Evolutionary conservation across 441 rosid genomes (phyloP), one percentile per base, ranked within the genome.

Genomic region (Kokia cookei): DNA sequence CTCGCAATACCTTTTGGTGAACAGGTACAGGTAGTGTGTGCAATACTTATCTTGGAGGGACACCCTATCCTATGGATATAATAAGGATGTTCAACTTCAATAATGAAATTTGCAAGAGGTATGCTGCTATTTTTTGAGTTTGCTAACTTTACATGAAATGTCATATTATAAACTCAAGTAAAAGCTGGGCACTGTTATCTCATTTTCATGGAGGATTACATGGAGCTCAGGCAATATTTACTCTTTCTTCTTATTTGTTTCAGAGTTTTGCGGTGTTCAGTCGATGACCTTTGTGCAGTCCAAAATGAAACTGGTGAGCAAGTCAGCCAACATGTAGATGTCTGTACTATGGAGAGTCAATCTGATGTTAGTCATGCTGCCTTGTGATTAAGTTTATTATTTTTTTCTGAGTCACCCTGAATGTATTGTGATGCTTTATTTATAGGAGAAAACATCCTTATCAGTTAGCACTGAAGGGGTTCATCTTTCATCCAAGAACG

Each of bases 71-170:
- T 60, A 82, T 89, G 81, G 98, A 93, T 43, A 91, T 93, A 78
- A 89, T 87, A 64, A 91, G 93, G 84, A 90, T 93, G 78, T 95
- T 95, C 84, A 95, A 93, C 83, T 90, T 95, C 78, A 82, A 74
- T 75, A 85, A 80, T 80, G 90, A 88, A 77, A 82, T 85, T 76
- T 83, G 86, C 80, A 80, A 84, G 84, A 89, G 99, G 99, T 93
- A 78, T 63, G 64, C 76, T 59, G 58, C 78, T 65, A 65, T n/a
- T 8, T 26, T 65, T 40, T 75, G 27, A 70, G 40, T 59, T 37
- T 40, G n/a, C 77, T 51, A 27, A 68, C 55, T 61, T 19, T 35
- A 10, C 40, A 60, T 40, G 42, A 47, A 51, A 26, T 60, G 2
- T 67, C 11, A 65, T 65, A 0, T 13, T 24, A 32, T 3, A 72